Evolutionary conservation across 2,329 filamentous ascomycete genomes (phyloP).

Genomic region (Pseudogymnoascus sp.): DNA sequence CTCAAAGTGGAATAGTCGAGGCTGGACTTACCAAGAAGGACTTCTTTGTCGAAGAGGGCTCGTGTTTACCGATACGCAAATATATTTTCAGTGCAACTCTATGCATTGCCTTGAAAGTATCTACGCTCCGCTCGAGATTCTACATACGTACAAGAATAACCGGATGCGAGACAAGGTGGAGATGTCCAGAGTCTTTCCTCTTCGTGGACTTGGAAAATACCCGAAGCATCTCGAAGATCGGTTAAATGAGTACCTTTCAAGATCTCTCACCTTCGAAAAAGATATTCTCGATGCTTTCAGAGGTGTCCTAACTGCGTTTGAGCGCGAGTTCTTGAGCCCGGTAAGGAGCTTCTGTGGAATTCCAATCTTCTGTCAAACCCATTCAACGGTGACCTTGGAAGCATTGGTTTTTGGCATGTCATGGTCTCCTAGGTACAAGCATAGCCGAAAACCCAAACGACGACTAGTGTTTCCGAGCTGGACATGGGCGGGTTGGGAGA

Average conservation of each 20-base stretch:
- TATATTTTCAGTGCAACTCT: slow-evolving; percentile 24
- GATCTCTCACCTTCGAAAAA: no score
- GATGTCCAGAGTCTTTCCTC: no score
- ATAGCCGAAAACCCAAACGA: background rate
- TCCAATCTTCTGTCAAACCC: no score
- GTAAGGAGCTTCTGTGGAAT: no score
- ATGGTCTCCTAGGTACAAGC: background rate
- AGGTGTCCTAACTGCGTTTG: no score
- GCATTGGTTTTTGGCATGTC: background rate
- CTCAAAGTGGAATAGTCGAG: slow-evolving; percentile 22
- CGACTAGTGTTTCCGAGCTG: slow-evolving; percentile 15
- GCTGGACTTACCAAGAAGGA: slow-evolving; percentile 33
- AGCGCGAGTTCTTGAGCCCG: no score
- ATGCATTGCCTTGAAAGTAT: slow-evolving; percentile 18
- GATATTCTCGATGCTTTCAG: no score
- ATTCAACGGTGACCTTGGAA: no score
- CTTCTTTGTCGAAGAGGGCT: slow-evolving; percentile 26
- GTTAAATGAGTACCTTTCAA: no score
- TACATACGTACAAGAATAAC: slow-evolving; percentile 9
- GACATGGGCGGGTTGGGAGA: slow-evolving; percentile 17
- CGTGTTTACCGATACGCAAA: slow-evolving; percentile 28
- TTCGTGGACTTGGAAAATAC: background rate
- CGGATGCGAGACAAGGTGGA: no score
- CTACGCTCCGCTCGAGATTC: background rate
- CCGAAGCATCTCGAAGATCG: no score